These are phyloP conservation scores for Leptomonas seymouri DNA, from an alignment of 208 protist genomes.

Conservation along the genomic window DNA sequence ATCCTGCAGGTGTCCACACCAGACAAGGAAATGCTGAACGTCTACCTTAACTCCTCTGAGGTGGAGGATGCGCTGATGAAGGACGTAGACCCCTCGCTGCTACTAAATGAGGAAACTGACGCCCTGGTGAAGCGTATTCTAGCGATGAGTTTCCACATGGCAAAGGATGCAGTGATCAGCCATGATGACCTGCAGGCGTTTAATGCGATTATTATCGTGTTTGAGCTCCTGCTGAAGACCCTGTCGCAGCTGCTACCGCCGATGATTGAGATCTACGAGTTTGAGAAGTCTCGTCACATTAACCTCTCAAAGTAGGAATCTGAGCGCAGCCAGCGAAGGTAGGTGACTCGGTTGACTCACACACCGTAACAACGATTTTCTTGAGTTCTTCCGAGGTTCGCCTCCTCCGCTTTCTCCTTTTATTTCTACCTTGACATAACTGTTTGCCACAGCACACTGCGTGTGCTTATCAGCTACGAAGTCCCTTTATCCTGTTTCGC, in stretches of 20 bases:
- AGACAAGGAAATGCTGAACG: slow-evolving; percentile 40
- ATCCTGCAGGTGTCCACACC: slow-evolving; percentile 34
- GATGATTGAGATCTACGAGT: slow-evolving; percentile 58
- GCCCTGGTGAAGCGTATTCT: slow-evolving; percentile 44
- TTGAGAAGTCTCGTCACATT: slow-evolving; percentile 46
- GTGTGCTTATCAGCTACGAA: no score
- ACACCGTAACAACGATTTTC: no score
- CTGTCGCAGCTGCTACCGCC: slow-evolving; percentile 35
- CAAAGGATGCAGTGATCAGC: slow-evolving; percentile 27
- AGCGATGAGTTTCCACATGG: slow-evolving; percentile 57
- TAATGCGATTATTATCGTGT: slow-evolving; percentile 42
- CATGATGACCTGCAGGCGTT: slow-evolving; percentile 49
- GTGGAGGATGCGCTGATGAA: slow-evolving; percentile 27
- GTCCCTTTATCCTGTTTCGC: no score
- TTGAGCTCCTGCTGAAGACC: slow-evolving; percentile 43
- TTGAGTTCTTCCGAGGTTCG: no score
- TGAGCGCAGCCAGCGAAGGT: no score
- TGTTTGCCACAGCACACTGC: no score
- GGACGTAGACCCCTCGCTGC: slow-evolving; percentile 14
- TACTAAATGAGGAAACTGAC: slow-evolving; percentile 25
- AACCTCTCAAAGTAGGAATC: not conserved
- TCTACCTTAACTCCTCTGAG: slow-evolving; percentile 41
- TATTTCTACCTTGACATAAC: no score
- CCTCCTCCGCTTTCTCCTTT: no score
- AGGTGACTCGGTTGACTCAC: no score